Evolutionary conservation across 2,329 filamentous ascomycete species (phyloP).

Genomic region (Hypoxylon sp.): DNA sequence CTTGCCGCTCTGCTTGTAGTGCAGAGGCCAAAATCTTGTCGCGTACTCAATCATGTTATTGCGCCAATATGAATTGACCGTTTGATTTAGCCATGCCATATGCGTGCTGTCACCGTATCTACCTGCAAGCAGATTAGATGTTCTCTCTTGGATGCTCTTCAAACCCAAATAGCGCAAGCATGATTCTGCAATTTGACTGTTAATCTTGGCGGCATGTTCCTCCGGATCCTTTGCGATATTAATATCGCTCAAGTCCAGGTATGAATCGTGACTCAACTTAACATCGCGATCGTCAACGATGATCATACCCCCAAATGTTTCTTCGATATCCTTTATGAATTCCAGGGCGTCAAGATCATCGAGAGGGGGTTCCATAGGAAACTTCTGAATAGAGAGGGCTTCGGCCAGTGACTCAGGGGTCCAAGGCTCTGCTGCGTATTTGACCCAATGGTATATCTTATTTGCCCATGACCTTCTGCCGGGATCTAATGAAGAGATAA

Average conservation of each 20-base stretch:
- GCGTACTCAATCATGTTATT: constrained; percentile 28
- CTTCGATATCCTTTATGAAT: constrained; percentile 8
- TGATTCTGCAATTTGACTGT: constrained; percentile 17
- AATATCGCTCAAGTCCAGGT: constrained; percentile 10
- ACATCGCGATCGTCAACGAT: constrained; percentile 18
- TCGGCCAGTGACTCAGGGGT: constrained; percentile 14
- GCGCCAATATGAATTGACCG: neutral
- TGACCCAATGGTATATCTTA: constrained; percentile 18
- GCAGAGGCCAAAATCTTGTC: constrained; percentile 27
- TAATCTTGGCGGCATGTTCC: constrained; percentile 5
- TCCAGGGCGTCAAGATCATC: constrained; percentile 10
- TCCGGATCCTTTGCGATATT: constrained; percentile 2
- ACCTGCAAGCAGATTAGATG: neutral
- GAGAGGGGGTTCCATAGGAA: constrained; percentile 2
- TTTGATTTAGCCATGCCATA: no score
- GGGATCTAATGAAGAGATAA: constrained; percentile 1
- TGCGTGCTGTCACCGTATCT: neutral
- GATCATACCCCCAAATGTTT: constrained; percentile 16
- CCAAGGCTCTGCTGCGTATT: constrained; percentile 21
- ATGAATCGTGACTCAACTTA: constrained; percentile 26
- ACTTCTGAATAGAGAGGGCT: neutral
- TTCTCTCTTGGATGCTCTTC: neutral
- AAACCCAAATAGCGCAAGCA: constrained; percentile 24
- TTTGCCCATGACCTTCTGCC: neutral
- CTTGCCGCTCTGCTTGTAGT: constrained; percentile 16